Evolutionary conservation across 257 asterid species (phyloP).

Genomic region (Solanum chiquidenum): DNA sequence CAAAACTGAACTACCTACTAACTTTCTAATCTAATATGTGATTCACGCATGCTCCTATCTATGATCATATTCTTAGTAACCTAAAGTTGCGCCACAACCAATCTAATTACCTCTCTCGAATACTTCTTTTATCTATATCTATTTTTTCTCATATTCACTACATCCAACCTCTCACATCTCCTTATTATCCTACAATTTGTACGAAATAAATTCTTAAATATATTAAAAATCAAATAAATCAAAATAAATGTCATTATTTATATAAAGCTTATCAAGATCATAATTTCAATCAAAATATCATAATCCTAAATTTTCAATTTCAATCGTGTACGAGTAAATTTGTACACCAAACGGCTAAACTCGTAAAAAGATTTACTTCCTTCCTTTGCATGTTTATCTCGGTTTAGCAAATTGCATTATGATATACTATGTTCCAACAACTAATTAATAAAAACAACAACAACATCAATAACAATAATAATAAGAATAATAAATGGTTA

Average conservation of each 20-base stretch:
- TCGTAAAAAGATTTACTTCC: not conserved
- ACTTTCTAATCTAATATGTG: rapidly evolving
- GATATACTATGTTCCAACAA: not conserved
- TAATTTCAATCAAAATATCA: not conserved
- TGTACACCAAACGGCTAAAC: too few relatives aligned
- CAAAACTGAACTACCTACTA: too few relatives aligned
- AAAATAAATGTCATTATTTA: not conserved
- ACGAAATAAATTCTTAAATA: too few relatives aligned
- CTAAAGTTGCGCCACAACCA: rapidly evolving
- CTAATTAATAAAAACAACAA: not conserved
- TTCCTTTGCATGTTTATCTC: not conserved
- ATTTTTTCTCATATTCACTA: too few relatives aligned
- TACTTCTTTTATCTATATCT: not conserved
- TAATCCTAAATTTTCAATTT: too few relatives aligned
- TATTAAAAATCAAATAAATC: too few relatives aligned
- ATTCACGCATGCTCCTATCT: rapidly evolving
- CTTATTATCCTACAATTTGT: not conserved
- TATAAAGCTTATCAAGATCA: not conserved
- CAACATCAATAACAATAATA: too few relatives aligned
- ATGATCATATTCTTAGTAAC: too few relatives aligned
- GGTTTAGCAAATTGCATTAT: not conserved
- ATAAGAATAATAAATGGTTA: too few relatives aligned
- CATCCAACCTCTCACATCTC: not conserved
- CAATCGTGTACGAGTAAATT: too few relatives aligned
- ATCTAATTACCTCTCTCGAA: too few relatives aligned